Evolutionary conservation across 1,139 yeast species (phyloP).

Genomic region (Lodderomyces orthopsilosis): DNA sequence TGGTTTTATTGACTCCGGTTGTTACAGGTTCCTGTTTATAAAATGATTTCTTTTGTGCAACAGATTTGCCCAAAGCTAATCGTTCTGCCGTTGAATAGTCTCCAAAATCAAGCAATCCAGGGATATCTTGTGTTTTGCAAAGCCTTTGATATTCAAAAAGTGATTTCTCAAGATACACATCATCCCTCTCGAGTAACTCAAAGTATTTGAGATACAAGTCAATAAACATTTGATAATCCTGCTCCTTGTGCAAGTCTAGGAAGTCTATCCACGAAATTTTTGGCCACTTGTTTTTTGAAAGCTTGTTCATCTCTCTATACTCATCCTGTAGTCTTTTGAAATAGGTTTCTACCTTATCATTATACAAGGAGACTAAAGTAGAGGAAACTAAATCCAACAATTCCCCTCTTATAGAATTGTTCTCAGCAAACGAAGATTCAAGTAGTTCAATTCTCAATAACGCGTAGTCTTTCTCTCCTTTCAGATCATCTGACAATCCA

Average conservation of each 20-base stretch:
- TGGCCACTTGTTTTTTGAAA: constrained; percentile 34
- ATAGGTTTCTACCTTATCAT: constrained; percentile 22
- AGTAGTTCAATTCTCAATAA: constrained; percentile 35
- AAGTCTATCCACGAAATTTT: constrained; percentile 40
- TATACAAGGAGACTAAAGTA: constrained; percentile 12
- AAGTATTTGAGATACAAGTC: constrained; percentile 32
- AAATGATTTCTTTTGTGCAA: constrained; percentile 21
- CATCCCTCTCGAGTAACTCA: constrained; percentile 18
- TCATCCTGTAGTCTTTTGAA: constrained; percentile 27
- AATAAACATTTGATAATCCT: constrained; percentile 17
- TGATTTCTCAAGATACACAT: background rate
- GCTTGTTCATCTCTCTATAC: constrained; percentile 28
- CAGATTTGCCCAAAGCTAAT: constrained; percentile 23
- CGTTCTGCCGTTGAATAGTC: constrained; percentile 39
- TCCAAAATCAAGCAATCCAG: constrained; percentile 12
- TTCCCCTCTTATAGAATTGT: constrained; percentile 18
- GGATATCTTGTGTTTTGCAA: constrained; percentile 5
- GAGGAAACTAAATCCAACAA: constrained; percentile 13
- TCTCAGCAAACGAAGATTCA: constrained; percentile 25
- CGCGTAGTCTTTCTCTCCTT: constrained; percentile 25
- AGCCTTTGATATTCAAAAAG: constrained; percentile 12
- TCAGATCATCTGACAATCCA: constrained; percentile 23
- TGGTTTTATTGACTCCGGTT: background rate
- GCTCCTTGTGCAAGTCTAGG: constrained; percentile 21
- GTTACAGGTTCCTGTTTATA: constrained; percentile 14